Percentiles rank a stretch among this genome's conserved stretches.
phyloP scores from a whole-genome alignment of 169 alveolate species.

The Plasmodium vinckei region DNA sequence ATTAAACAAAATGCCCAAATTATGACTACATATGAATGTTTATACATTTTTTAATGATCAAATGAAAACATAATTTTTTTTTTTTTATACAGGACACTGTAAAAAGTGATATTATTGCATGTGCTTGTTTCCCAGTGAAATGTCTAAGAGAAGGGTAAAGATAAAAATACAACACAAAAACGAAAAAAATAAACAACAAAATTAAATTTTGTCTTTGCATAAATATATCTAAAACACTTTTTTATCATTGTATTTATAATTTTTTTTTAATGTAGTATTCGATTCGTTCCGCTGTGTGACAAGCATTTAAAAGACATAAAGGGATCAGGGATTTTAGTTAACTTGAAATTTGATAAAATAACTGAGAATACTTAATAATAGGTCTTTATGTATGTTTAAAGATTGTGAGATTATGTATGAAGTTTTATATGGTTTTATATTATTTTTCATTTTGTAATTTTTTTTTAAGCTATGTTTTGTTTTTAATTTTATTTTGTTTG shows the following conservation, averaged over 20 bases:
- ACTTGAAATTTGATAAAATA: conserved; percentile 70
- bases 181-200: background rate
- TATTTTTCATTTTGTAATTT: conserved; percentile 11
- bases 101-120: conserved; percentile 81
- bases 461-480: conserved; percentile 49
- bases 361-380: no score
- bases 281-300: conserved; percentile 90
- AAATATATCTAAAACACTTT: background rate
- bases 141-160: conserved; percentile 80
- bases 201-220: background rate
- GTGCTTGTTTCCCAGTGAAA: conserved; percentile 83
- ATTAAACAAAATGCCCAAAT: no score
- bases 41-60: no score
- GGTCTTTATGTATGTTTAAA: background rate
- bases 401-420: background rate
- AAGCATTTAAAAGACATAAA: conserved; percentile 82
- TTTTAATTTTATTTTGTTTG: conserved; percentile 59
- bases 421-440: background rate
- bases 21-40: no score
- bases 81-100: conserved; percentile 76
- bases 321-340: conserved; percentile 85
- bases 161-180: conserved; percentile 8
- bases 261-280: conserved; percentile 84
- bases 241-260: conserved; percentile 46
- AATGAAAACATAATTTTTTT: no score